Base-by-base conservation (phyloP, 2,329 filamentous ascomycete species). In the Penicillium sp. region DNA sequence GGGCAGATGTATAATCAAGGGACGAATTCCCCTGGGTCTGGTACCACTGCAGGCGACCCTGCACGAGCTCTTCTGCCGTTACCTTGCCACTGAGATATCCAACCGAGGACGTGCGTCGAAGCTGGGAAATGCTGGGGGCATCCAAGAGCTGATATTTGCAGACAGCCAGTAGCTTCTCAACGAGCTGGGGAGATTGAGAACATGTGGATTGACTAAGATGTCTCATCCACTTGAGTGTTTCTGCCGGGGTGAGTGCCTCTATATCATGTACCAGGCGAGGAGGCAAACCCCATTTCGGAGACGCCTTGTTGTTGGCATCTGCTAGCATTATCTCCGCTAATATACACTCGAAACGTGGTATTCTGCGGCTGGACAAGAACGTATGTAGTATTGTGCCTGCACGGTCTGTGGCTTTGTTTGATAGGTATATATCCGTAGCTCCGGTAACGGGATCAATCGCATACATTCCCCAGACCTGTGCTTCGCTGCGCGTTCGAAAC, bases 11-110 rank as follows among this genome's bases (percentile, higher is more conserved):
- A 1, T 78, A 78, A 53, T 74, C 50, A 2, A 53, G 54, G 17
- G 53, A 63, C 30, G 63, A 64, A 58, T 75, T 77, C 1, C 73
- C 72, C 48, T 78, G 74, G 2, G 76, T 73, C 6, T 65, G 57
- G 54, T 79, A 76, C 81, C 80, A 82, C 7, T 60, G 67, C 11
- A 80, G 69, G 7, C 80, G 76, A 8, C 75, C 66, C 19, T 65
- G 56, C 8, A 82, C 69, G 8, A 82, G 60, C 6, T 72, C 67
- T 49, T 75, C 68, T 2, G 71, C 56, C 19, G 74, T 71, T 19
- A 78, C 65, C 2, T 74, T 65, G n/a, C 76, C 75, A 21, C 71
- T 67, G 5, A 83, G 72, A 62, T 80, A 83, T 5, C 66, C 71
- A 31, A 70, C 69, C 0, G 79, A 75, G 61, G 71, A 74, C 7